A percentile compares a stretch with the other conserved stretches of the same genome.
These are phyloP conservation scores for Komagataella pseudopastoris DNA, from an alignment of 805 yeast species.

Conservation along the genomic window DNA sequence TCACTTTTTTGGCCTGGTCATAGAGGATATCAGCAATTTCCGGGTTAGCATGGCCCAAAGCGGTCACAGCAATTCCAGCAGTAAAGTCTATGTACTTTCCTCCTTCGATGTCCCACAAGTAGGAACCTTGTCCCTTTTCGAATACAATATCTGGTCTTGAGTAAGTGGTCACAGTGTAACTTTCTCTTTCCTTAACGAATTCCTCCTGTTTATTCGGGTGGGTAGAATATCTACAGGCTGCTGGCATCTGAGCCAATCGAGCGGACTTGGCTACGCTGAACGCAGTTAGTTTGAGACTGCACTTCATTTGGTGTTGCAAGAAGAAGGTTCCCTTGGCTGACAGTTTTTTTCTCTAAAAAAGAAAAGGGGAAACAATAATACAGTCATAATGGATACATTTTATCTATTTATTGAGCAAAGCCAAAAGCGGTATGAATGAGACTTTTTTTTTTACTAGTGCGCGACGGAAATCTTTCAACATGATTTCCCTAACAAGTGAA, in stretches of 20 bases:
- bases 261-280: background rate
- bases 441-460: background rate
- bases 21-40: slow-evolving; percentile 56
- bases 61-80: slow-evolving; percentile 96
- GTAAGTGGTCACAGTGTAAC: slow-evolving; percentile 63
- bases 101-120: slow-evolving; percentile 68
- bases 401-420: background rate
- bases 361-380: background rate
- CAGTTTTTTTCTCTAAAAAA: background rate
- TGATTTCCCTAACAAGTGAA: background rate
- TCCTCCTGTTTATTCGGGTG: slow-evolving; percentile 17
- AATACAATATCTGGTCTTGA: slow-evolving; percentile 68
- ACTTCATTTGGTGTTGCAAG: background rate
- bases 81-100: slow-evolving; percentile 78
- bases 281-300: background rate
- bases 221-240: background rate
- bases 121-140: slow-evolving; percentile 72
- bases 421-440: background rate
- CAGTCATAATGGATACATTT: background rate
- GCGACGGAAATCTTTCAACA: background rate
- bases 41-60: slow-evolving; percentile 76
- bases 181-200: slow-evolving; percentile 30
- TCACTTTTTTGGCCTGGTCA: slow-evolving; percentile 59
- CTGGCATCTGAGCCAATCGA: background rate
- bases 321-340: background rate